A percentile compares a stretch with the other conserved stretches of the same genome.
These are phyloP conservation scores for Hygrocybe punicea DNA, from an alignment of 768 basidiomycete genomes.

Conservation along the genomic window DNA sequence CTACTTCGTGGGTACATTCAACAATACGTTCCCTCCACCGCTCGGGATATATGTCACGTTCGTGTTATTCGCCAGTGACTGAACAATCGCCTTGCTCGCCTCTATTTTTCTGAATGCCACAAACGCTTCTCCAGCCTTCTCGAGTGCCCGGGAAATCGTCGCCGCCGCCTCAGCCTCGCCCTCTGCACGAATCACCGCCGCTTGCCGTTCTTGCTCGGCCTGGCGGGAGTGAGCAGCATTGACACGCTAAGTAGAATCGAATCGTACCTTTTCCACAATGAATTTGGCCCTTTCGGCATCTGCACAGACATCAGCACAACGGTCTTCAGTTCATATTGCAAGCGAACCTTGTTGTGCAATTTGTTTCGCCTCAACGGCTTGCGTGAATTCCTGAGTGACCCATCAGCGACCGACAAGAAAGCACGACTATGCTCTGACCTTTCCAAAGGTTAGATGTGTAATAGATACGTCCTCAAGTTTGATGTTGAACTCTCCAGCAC, in stretches of 20 bases:
- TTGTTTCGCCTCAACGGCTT: slow-evolving; percentile 99
- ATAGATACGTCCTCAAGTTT: slow-evolving; percentile 96
- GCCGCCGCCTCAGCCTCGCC: slow-evolving; percentile 97
- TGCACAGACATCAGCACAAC: slow-evolving; percentile 28
- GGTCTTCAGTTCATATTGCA: background rate
- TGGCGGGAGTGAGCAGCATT: slow-evolving; percentile 28
- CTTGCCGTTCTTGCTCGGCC: slow-evolving; percentile 99
- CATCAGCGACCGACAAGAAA: background rate
- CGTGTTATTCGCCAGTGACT: slow-evolving; percentile 70
- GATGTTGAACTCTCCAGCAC: slow-evolving; percentile 96
- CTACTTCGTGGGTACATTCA: slow-evolving; percentile 68
- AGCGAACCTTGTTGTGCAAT: slow-evolving; percentile 92
- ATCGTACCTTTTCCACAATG: slow-evolving; percentile 88
- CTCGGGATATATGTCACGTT: slow-evolving; percentile 91
- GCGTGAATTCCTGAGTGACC: slow-evolving; percentile 72
- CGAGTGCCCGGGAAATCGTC: slow-evolving; percentile 86
- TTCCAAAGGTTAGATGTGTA: slow-evolving; percentile 85
- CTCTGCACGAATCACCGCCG: slow-evolving; percentile 95
- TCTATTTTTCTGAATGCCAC: slow-evolving; percentile 94
- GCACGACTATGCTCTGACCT: slow-evolving; percentile 43
- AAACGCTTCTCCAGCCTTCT: slow-evolving; percentile 94
- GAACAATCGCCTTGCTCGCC: slow-evolving; percentile 94
- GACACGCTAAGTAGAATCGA: background rate
- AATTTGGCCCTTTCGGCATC: slow-evolving; percentile 99
- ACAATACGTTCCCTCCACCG: slow-evolving; percentile 71